Conservation (phyloP, 2,329 filamentous ascomycete genomes). For the Alternaria conjuncta region DNA sequence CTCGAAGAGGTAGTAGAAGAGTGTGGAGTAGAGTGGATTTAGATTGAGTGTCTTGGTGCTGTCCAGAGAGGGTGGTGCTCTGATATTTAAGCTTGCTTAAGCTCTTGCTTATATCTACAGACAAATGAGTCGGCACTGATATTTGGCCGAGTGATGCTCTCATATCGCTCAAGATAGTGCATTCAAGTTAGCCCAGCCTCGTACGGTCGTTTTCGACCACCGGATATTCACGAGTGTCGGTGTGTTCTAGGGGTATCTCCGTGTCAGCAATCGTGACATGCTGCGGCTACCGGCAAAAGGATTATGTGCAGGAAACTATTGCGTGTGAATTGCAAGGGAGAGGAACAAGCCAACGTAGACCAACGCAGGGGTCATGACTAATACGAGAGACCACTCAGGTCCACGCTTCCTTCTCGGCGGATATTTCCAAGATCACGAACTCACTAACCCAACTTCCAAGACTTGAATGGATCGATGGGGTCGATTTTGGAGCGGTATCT, state of each 20-base stretch:
- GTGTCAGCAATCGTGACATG: neutral
- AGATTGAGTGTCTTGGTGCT: neutral
- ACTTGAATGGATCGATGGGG: neutral
- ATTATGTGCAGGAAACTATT: neutral
- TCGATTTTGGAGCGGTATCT: neutral
- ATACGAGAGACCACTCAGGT: neutral
- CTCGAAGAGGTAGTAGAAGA: neutral
- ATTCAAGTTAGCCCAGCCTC: neutral
- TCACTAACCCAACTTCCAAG: neutral
- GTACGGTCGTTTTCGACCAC: neutral
- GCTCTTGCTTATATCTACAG: neutral
- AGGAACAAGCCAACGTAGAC: neutral
- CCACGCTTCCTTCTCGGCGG: neutral
- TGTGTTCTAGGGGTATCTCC: neutral
- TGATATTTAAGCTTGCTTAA: constrained; percentile 1
- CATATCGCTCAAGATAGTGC: neutral
- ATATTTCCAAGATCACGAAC: neutral
- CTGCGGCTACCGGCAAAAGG: neutral
- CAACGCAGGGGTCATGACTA: neutral
- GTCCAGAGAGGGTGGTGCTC: neutral
- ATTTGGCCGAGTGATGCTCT: neutral
- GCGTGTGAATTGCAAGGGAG: neutral
- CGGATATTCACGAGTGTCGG: neutral
- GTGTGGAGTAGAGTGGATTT: neutral
- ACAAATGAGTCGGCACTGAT: neutral